Evolutionary conservation across 305 asterid species (phyloP).

Genomic region (Ajuga reptans): DNA sequence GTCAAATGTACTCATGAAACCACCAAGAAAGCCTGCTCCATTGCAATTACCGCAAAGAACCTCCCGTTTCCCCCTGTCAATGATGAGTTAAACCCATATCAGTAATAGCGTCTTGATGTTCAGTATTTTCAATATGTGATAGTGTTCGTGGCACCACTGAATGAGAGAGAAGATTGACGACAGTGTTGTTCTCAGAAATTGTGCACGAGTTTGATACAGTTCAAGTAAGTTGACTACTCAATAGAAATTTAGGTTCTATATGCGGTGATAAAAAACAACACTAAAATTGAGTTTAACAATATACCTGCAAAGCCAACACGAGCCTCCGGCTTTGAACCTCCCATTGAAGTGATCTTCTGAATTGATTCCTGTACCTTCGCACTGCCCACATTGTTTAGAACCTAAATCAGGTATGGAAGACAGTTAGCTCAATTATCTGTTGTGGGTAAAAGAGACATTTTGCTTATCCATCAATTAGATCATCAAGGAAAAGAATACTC

Average conservation of each 20-base stretch:
- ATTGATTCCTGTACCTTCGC: conserved; percentile 65
- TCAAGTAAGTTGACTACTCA: not conserved
- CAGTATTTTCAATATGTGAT: no score
- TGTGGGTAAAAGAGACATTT: not conserved
- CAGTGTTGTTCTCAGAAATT: no score
- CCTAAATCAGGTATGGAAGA: conserved; percentile 22
- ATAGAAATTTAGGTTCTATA: not conserved
- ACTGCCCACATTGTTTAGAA: conserved; percentile 46
- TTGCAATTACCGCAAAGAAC: conserved; percentile 78
- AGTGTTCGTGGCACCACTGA: no score
- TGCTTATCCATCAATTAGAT: not conserved
- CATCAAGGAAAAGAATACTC: not conserved
- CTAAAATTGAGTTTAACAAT: not conserved
- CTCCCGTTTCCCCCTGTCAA: conserved; percentile 65
- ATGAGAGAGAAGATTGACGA: no score
- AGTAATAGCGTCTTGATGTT: no score
- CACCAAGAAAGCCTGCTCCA: conserved; percentile 90
- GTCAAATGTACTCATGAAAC: conserved; percentile 67
- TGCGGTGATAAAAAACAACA: not conserved
- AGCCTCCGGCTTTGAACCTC: conserved; percentile 70
- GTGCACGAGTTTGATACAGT: not conserved
- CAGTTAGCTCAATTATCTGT: not conserved
- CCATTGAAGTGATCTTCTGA: conserved; percentile 70
- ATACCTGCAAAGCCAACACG: conserved; percentile 95
- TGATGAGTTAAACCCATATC: not conserved